Base-by-base conservation (phyloP, 169 alveolate species). In the Eimeria sp. region DNA sequence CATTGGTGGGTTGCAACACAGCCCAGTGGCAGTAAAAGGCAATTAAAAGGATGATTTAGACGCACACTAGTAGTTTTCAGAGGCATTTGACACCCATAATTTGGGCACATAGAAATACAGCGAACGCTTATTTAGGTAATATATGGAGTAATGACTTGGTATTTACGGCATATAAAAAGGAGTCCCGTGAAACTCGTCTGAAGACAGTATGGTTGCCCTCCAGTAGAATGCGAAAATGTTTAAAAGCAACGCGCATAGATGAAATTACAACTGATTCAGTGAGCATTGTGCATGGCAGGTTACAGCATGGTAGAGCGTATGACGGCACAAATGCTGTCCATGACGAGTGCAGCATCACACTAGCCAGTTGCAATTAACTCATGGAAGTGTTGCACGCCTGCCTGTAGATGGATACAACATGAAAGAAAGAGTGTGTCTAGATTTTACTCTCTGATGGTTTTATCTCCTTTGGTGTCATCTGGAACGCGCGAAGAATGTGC, bases 1-100 rank as follows among this genome's bases (percentile, higher is more conserved):
- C 22, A 97, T 97, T 25, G 99, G 99, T 97, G 89, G 73, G 98
- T 49, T 16, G 67, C 4, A 3, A 43, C 4, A 34, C 34, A 22
- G 40, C 47, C 43, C 11, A 27, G n/a, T 70, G n/a, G 49, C 80
- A n/a, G 10, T 70, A 22, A 22, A 30, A 3, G n/a, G 10, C 22
- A 27, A 2, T 70, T 10, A 0, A 70, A 30, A n/a, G 14, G 40
- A 6, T 6, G 7, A 2, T 6, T 25, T 20, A 7, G 43, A n/a
- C 27, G 70, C 70, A 18, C 9, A 14, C 70, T 11, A 61, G 20
- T 13, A 25, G 20, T 61, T 61, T 9, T 7, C 20, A 11, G 20
- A 61, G 18, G 70, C 20, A 61, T 4, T 61, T 61, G 9, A 20
- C 18, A 61, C 70, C 10, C 5, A 61, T 34, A 34, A 34, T 34